Base-by-base conservation (phyloP, 805 yeast species). In the Kodamaea leandrae region DNA sequence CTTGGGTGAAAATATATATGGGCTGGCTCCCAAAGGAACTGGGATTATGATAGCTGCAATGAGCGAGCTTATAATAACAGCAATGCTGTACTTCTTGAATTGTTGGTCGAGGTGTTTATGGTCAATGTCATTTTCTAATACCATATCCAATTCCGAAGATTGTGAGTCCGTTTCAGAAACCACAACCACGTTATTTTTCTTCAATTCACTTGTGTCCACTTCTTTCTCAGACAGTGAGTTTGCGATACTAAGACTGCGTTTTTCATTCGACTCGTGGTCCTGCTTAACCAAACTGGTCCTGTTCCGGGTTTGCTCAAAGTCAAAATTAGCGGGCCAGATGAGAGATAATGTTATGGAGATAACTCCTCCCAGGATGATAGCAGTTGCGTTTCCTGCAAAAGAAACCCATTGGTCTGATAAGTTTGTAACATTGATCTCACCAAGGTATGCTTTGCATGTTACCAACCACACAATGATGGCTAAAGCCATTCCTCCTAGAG, bases 321-420 rank as follows among this genome's bases (percentile, higher is more conserved):
- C 71, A 48, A 66, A 70, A 39, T 66, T 56, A 9, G 63, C 69
- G n/a, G 74, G 74, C 48, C 57, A 55, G 27, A 67, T 53, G 36
- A 58, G 43, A 3, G 72, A 59, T 12, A 54, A 43, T 9, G 43
- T 51, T 15, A 63, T 45, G 3, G 71, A 53, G 29, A 63, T 53
- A 7, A 65, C 42, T 24, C 68, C 71, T n/a, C 71, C 67, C 39
- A 64, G 48, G 4, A 58, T 51, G 26, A 67, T 52, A 12, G 74
- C 66, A 7, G 65, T 53, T 5, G 62, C 58, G 42, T 63, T 68
- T 21, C 74, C 75, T 12, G 70, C 58, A 45, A 68, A 67, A 2
- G 74, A 66, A 32, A 68, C 75, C 64, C 68, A 63, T 19, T 60
- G 57, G 29, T 59, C 46, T 17, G 64, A 54, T 27, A 71, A 49